Conservation (phyloP, 2,329 filamentous ascomycete species). For the Xylariaceae sp. region DNA sequence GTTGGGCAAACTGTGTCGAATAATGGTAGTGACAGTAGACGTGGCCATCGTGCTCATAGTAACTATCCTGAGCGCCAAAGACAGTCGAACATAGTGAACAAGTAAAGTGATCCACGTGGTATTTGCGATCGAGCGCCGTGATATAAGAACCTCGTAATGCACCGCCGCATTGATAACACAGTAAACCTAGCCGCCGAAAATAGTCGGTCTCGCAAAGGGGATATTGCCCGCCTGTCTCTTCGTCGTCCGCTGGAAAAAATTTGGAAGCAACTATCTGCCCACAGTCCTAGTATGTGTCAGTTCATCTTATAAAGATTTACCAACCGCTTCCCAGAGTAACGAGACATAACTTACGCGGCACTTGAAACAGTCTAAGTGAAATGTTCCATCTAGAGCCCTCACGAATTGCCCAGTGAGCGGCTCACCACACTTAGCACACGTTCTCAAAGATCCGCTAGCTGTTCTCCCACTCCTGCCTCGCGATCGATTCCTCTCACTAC, state of each 20-base stretch:
- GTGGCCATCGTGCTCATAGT: slow-evolving; percentile 94
- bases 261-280: slow-evolving; percentile 96
- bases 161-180: slow-evolving; percentile 89
- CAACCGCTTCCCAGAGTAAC: slow-evolving; percentile 2
- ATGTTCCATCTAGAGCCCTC: slow-evolving; percentile 86
- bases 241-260: slow-evolving; percentile 95
- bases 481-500: slow-evolving; percentile 55
- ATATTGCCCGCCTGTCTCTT: slow-evolving; percentile 80
- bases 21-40: slow-evolving; percentile 99
- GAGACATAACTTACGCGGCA: slow-evolving; percentile 67
- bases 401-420: slow-evolving; percentile 93
- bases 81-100: slow-evolving; percentile 95
- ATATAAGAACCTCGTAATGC: slow-evolving; percentile 96
- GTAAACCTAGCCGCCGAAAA: slow-evolving; percentile 82
- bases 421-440: slow-evolving; percentile 85
- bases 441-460: slow-evolving; percentile 56
- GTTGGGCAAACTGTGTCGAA: slow-evolving; percentile 92
- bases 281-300: slow-evolving; percentile 65
- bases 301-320: too few species aligned
- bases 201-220: slow-evolving; percentile 98
- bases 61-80: slow-evolving; percentile 97
- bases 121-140: slow-evolving; percentile 94
- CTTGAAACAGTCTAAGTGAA: slow-evolving; percentile 96
- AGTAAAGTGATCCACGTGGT: slow-evolving; percentile 98
- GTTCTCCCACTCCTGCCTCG: slow-evolving; percentile 50